phyloP scores from a whole-genome alignment of 495 filamentous ascomycete species.

The Lasiosphaeria hispida region DNA sequence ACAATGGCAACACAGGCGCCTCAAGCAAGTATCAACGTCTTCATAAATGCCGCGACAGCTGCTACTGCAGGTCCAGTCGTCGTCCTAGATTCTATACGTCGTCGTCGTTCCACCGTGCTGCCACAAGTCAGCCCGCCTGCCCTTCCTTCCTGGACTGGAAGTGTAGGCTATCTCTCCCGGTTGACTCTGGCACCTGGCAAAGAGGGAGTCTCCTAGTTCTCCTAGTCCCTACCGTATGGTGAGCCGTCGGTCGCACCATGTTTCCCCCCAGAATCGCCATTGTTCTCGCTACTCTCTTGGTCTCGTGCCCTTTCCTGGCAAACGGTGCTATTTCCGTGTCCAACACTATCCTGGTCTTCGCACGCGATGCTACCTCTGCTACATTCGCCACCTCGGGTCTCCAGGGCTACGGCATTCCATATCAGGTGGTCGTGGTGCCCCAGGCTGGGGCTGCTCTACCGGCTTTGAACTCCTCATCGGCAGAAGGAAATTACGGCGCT shows the following conservation, averaged over 20 bases:
- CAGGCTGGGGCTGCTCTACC: constrained; percentile 51
- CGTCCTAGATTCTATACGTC: too few species aligned
- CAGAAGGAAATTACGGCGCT: constrained; percentile 55
- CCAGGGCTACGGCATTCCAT: constrained; percentile 62
- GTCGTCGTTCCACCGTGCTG: too few species aligned
- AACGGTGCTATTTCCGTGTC: constrained; percentile 25
- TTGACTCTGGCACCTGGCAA: too few species aligned
- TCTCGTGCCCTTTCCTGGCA: neutral
- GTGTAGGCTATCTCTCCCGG: too few species aligned
- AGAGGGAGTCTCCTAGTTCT: too few species aligned
- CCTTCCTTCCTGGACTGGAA: too few species aligned
- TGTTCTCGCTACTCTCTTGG: constrained; percentile 5
- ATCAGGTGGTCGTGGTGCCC: constrained; percentile 53
- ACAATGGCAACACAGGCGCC: too few species aligned
- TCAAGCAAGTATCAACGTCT: too few species aligned
- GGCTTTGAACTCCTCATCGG: constrained; percentile 40
- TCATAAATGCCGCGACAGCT: too few species aligned
- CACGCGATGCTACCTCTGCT: constrained; percentile 48
- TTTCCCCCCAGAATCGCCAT: neutral
- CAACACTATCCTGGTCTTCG: constrained; percentile 57
- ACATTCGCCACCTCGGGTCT: constrained; percentile 51
- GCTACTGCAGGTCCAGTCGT: too few species aligned
- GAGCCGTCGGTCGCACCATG: constrained; percentile 4
- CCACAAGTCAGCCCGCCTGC: too few species aligned
- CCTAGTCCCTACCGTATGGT: too few species aligned